Conservation (phyloP, 2,329 filamentous ascomycete species). For the Harringtonia lauricola region DNA sequence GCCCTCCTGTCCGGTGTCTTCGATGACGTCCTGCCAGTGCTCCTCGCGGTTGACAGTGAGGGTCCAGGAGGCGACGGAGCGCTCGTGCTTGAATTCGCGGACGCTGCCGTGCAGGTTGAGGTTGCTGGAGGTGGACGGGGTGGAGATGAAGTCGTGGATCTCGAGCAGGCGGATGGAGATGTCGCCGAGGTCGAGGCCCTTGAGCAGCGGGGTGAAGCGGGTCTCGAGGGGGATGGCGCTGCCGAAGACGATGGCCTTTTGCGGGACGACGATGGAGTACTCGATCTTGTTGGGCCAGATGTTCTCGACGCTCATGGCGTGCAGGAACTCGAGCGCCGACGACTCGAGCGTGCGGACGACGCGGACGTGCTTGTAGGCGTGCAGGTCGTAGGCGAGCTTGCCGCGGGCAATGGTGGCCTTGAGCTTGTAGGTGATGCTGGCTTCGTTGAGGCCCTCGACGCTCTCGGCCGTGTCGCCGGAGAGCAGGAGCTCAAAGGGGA, state of each 20-base stretch:
- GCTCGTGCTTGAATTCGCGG: constrained; percentile 51
- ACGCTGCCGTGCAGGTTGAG: constrained; percentile 32
- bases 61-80: constrained; percentile 51
- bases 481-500: constrained; percentile 66
- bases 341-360: constrained; percentile 69
- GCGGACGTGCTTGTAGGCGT: constrained; percentile 66
- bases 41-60: constrained; percentile 44
- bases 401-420: constrained; percentile 82
- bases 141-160: constrained; percentile 43
- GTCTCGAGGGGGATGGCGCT: constrained; percentile 78
- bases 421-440: constrained; percentile 79
- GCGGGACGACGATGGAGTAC: constrained; percentile 87
- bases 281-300: constrained; percentile 97
- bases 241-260: constrained; percentile 89
- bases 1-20: constrained; percentile 56
- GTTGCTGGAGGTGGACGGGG: constrained; percentile 32
- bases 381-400: constrained; percentile 79
- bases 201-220: constrained; percentile 76
- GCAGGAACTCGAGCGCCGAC: constrained; percentile 64
- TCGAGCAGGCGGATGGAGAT: constrained; percentile 76
- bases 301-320: constrained; percentile 93
- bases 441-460: constrained; percentile 78
- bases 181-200: constrained; percentile 76
- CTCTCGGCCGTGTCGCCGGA: constrained; percentile 70
- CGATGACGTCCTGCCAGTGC: constrained; percentile 59